A percentile compares a stretch with the other conserved stretches of the same genome.
These are phyloP conservation scores for Begonia loranthoides DNA, from an alignment of 306 rosid genomes.

Conservation along the genomic window DNA sequence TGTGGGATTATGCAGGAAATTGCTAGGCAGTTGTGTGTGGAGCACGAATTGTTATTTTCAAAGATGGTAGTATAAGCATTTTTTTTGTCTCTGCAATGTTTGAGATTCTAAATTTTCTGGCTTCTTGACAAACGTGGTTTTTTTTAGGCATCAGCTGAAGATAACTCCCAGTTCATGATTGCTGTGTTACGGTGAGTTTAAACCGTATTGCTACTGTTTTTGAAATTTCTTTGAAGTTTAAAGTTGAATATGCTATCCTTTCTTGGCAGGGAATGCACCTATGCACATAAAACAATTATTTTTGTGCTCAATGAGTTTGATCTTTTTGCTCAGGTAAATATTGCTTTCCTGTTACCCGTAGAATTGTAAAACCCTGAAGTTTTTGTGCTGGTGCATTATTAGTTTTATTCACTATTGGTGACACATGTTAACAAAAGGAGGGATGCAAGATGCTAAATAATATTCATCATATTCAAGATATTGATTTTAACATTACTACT, in stretches of 20 bases:
- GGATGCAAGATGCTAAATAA: no score
- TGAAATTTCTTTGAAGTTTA: conserved; percentile 3
- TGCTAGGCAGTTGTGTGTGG: conserved; percentile 79
- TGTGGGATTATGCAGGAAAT: conserved; percentile 60
- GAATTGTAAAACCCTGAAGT: conserved; percentile 12
- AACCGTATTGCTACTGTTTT: conserved; percentile 7
- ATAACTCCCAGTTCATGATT: conserved; percentile 80
- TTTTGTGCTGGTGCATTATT: conserved; percentile 2
- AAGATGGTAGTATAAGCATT: conserved; percentile 50
- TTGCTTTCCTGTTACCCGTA: conserved; percentile 6
- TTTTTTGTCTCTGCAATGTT: conserved; percentile 1
- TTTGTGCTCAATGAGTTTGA: conserved; percentile 87
- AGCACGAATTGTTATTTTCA: conserved; percentile 66
- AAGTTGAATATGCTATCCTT: conserved; percentile 16
- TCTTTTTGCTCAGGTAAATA: conserved; percentile 83
- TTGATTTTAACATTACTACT: background rate
- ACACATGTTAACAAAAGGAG: no score
- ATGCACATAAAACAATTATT: conserved; percentile 81
- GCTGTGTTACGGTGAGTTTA: conserved; percentile 75
- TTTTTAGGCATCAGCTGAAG: conserved; percentile 83
- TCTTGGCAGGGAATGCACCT: conserved; percentile 71
- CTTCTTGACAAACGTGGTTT: conserved; percentile 17
- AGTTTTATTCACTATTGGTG: no score
- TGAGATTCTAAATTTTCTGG: conserved; percentile 3
- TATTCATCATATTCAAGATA: no score